Evolutionary conservation across 345 rosid genomes (phyloP), one percentile per base, ranked within the genome.

Genomic region (Linum lewisii): DNA sequence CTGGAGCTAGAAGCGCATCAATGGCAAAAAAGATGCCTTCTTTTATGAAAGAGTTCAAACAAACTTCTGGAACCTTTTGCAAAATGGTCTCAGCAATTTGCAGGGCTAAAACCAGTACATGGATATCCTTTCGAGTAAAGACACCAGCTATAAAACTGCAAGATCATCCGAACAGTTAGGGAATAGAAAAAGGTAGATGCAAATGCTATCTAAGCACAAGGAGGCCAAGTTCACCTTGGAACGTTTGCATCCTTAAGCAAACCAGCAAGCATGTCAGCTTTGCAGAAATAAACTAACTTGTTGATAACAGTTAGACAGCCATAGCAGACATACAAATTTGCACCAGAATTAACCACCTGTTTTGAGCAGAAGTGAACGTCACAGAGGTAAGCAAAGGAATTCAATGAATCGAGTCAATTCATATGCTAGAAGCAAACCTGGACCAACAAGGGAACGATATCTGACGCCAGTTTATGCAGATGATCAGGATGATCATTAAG

Each of bases 131-230:
- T 71, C 91, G 81, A 52, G 89, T 78, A 64, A 86, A 72, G 54
- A 88, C 84, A 4, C 95, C 99, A 62, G 94, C 95, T 79, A 92
- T 70, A 65, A 92, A 90, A 68, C 99, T 92, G 82, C 67, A 75
- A 63, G 62, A 72, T 63, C n/a, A 65, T 45, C 57, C 24, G 51
- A n/a, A 24, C 24, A 54, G 65, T 34, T 24, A 38, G 45, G 16
- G 2, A 38, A 38, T 8, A 56, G 21, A 8, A 21, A 55, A 59
- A 60, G 24, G 63, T 25, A 53, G 55, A 36, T 16, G 59, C 20
- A 34, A 21, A 34, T 59, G 16, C 18, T 9, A 36, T 25, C 42
- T 13, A 13, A 29, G 37, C 29, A 67, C 11, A 60, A 50, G 34
- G 76, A 57, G 63, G 54, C 55, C 34, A 24, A 32, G 49, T 58